Evolutionary conservation across 768 basidiomycete genomes (phyloP), one percentile per base, ranked within the genome.

Genomic region (Rhodotorula paludigena): DNA sequence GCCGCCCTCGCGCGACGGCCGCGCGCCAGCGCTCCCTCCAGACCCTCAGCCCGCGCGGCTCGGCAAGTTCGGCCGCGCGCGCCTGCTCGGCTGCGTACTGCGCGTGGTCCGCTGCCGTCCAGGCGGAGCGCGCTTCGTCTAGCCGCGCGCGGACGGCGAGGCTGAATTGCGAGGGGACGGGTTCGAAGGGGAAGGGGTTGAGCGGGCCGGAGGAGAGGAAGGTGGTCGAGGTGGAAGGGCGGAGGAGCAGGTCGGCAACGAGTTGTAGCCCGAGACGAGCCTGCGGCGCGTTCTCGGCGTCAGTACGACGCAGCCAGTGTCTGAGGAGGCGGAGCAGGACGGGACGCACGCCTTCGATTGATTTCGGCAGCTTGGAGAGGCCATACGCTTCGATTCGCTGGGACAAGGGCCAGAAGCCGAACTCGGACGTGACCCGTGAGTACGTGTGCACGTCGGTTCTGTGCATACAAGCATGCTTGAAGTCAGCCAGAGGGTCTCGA

Each of bases 321-420:
- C n/a, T 16, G 44, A 30, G 25, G 33, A 16, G 23, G 45, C 8
- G n/a, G 10, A 16, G 28, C 28, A 20, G 28, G 30, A 41, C 15
- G 33, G 52, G n/a, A 52, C 57, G 63, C 36, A 73, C 71, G 44
- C 66, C 63, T 35, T 66, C 58, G 28, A 60, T 59, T 4, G 61
- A 57, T 20, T 53, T 57, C 1, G 65, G 59, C 1, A 66, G 48
- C 7, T 66, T 63, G 20, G 39, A 28, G 21, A 69, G 8, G 4
- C 68, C 68, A 41, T 42, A 73, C 33, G 53, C 47, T 35, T 73
- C 72, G 23, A 73, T 66, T 5, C 66, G 60, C 20, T 64, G 59
- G 30, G 65, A 35, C 7, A 73, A 33, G 16, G 68, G 58, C 68
- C 72, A 69, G 56, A 73, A 67, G 30, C 65, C 72, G 28, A 73